phyloP scores from a whole-genome alignment of 1,284 basidiomycete species.

The Stygiomarasmius scandens region DNA sequence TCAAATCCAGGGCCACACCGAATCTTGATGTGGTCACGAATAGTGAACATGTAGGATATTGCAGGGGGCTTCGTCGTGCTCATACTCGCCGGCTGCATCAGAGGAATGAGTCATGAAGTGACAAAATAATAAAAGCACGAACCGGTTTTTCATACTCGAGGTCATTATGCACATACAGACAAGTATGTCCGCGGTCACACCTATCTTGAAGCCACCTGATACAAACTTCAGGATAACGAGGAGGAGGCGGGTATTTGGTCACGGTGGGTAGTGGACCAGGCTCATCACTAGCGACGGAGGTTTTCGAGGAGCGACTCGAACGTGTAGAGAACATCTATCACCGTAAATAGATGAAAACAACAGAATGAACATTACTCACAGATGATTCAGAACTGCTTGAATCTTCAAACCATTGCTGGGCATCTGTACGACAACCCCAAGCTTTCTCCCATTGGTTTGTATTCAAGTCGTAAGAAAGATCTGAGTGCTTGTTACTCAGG shows the following conservation, averaged over 20 bases:
- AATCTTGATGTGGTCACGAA: constrained; percentile 45
- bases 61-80: background rate
- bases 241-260: constrained; percentile 5
- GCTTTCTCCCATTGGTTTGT: background rate
- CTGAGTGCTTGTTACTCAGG: background rate
- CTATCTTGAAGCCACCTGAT: constrained; percentile 13
- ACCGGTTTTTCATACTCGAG: constrained; percentile 33
- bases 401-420: background rate
- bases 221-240: constrained; percentile 23
- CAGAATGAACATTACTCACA: too few relatives aligned
- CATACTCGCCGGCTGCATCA: background rate
- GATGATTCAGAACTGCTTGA: constrained; percentile 1
- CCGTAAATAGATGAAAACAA: too few relatives aligned
- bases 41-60: constrained; percentile 12
- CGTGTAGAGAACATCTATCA: constrained; percentile 1
- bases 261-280: background rate
- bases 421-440: constrained; percentile 7
- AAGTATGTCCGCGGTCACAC: constrained; percentile 26
- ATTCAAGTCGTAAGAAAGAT: background rate
- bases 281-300: background rate
- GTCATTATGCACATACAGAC: constrained; percentile 33
- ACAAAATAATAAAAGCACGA: constrained; percentile 10
- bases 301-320: background rate
- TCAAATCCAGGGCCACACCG: constrained; percentile 45
- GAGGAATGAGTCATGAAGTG: background rate